Base-by-base conservation (phyloP, 148 eudicot species). In the Camellia lanceoleosa region DNA sequence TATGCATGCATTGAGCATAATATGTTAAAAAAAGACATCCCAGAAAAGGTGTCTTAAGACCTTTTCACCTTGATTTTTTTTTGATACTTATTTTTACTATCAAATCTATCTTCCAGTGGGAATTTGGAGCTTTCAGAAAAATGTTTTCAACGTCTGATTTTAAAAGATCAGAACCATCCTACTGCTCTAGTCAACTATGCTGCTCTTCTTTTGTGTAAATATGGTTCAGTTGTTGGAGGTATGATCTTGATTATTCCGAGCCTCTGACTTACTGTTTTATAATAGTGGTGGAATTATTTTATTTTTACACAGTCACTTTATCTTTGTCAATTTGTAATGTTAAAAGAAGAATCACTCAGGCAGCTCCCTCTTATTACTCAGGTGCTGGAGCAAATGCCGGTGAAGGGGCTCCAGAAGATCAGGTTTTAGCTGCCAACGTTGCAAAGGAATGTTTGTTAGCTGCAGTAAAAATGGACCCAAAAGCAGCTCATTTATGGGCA, bases 151-250 rank as follows among this genome's bases (percentile, higher is more conserved):
- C 89, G 91, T 68, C 84, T 94, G 67, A 80, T 97, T 75, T 80
- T 97, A 19, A 97, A 92, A 83, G 99, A 97, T 86, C 99, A 92
- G 79, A 92, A 91, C 78, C 99, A 97, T 81, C 99, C 99, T 70
- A 79, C 90, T 80, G 90, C 97, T 85, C 87, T 94, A 76, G 83
- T 94, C 81, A 97, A 97, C 82, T 97, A 97, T 89, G 93, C 97
- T 62, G 93, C 99, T 74, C 66, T 87, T 78, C 87, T 94, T 74
- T 82, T 97, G 85, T 94, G 91, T 79, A 90, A 88, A 89, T 81
- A 94, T 86, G 98, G 99, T 61, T 89, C 98, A 69, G 89, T 89
- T 82, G 85, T 90, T 81, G 92, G 97, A 94, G 99, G 99, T 97
- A 85, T 55, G 85, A 46, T 19, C 75, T 75, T 55, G 54, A 49